Base-by-base conservation (phyloP, 2,329 filamentous ascomycete genomes). In the Chaetoscypha palmicola region DNA sequence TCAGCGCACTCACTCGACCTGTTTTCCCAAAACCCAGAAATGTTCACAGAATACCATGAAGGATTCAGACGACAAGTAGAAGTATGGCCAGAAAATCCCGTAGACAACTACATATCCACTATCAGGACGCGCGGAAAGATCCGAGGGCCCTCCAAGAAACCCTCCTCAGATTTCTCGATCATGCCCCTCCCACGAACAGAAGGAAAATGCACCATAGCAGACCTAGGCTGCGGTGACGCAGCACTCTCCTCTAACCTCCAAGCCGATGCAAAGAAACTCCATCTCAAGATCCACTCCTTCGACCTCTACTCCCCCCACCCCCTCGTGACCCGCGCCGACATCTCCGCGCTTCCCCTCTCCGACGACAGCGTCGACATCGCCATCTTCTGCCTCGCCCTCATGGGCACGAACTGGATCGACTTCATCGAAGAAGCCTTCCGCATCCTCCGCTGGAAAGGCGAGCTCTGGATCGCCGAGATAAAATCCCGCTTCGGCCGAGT, bases 341-440 rank as follows among this genome's bases (percentile, higher is more conserved):
- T 97, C 41, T 83, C 89, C 22, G 76, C 83, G 47, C 70, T 98
- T 1, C 91, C 91, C 0, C 69, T 95, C 0, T 70, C 71, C 4
- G 81, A 90, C 54, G 82, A 79, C 34, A 80, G 76, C 49, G 81
- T 89, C 49, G 89, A 98, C 64, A 74, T 98, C 4, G 86, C 86
- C 38, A 82, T 98, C 55, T 97, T 97, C 71, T 98, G 92, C 65
- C 76, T 98, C 23, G 92, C 91, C 38, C 77, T 98, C 47, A 98
- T 98, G 92, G 92, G 92, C 60, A 98, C 92, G 43, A 98, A 98
- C 68, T 98, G 92, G 91, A 77, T 94, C 41, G 82, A 88, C 57
- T 97, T 98, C 63, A 77, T 98, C 58, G 92, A 97, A 67, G 92
- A 98, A 68, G 91, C 91, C 11, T 94, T 88, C 70, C 82, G 92